phyloP scores from a whole-genome alignment of 2,329 filamentous ascomycete genomes.

The Cladophialophora chaetospira region DNA sequence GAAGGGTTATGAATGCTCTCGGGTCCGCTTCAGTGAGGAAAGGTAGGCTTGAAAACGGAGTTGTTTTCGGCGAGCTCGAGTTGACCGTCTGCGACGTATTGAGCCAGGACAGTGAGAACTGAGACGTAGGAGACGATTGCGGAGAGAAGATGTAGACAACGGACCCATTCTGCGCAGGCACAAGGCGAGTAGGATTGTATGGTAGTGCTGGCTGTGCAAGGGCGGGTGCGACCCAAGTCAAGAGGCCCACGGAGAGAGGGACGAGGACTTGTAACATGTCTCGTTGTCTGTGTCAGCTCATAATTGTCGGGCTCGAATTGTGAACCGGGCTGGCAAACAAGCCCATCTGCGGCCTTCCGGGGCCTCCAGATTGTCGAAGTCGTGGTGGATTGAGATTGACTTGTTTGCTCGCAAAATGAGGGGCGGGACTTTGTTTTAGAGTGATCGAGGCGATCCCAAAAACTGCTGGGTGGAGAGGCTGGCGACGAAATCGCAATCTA shows the following conservation, averaged over 20 bases:
- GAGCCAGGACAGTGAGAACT: conserved; percentile 63
- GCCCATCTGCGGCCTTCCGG: conserved; percentile 28
- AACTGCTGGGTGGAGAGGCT: conserved; percentile 2
- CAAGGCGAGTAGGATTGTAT: conserved; percentile 74
- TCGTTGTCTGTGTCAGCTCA: conserved; percentile 23
- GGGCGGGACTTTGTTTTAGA: background rate
- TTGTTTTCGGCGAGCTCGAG: conserved; percentile 46
- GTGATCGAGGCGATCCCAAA: background rate
- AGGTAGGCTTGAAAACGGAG: conserved; percentile 55
- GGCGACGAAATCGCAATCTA: conserved; percentile 4
- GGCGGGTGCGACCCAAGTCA: conserved; percentile 25
- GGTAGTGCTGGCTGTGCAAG: conserved; percentile 62
- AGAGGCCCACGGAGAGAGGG: conserved; percentile 20
- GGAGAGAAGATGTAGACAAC: conserved; percentile 72
- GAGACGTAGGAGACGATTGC: conserved; percentile 45
- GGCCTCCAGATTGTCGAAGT: background rate
- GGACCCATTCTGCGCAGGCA: conserved; percentile 59
- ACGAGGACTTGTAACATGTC: conserved; percentile 19
- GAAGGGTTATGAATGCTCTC: conserved; percentile 65
- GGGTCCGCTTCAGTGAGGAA: conserved; percentile 58
- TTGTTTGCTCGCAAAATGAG: conserved; percentile 5
- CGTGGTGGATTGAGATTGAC: conserved; percentile 4
- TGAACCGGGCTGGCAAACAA: conserved; percentile 24
- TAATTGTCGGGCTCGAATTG: conserved; percentile 18
- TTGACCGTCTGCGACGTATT: conserved; percentile 64